Evolutionary conservation across 768 basidiomycete genomes (phyloP), one percentile per base, ranked within the genome.

Genomic region (Leccinum disarticulatum): DNA sequence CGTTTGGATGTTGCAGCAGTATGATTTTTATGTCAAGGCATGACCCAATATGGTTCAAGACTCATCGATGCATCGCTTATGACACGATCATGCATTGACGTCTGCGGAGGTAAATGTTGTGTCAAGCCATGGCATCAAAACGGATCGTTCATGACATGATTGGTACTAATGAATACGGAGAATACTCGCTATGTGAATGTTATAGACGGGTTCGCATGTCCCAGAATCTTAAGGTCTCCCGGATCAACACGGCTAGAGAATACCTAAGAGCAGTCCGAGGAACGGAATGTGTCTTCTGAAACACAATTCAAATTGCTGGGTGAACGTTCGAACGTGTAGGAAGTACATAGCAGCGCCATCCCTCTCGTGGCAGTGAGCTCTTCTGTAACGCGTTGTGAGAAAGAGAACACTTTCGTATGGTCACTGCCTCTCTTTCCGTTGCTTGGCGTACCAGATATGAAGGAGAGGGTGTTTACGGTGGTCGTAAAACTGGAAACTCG

Each of bases 1-100:
- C 59, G 73, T 88, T 56, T 95, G 93, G 93, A 95, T 95, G 93
- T 76, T 91, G 64, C 76, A 76, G 22, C 89, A 93, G 68, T 93
- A 93, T 68, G 83, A 87, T 52, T 90, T 84, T 73, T 95, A 95
- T 74, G 83, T 95, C 68, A 76, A 74, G 62, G 25, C 61, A 25
- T 79, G 61, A 71, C 30, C 49, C 15, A 35, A 11, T n/a, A 30
- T 59, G n/a, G 41, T 63, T 55, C 19, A 41, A 48, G 22, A 13
- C 19, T 36, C n/a, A 43, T 43, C 41, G 41, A 43, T 43, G n/a
- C 41, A n/a, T 28, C 14, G 19, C 3, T 52, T 35, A 50, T 49
- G 31, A 47, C 36, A 49, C 46, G 30, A 54, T 56, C 41, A 43
- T 43, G 41, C n/a, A 43, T 43, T 43, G 41, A 43, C 41, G 7